Conservation (phyloP, 768 basidiomycete species). For the Naganishia friedmannii region DNA sequence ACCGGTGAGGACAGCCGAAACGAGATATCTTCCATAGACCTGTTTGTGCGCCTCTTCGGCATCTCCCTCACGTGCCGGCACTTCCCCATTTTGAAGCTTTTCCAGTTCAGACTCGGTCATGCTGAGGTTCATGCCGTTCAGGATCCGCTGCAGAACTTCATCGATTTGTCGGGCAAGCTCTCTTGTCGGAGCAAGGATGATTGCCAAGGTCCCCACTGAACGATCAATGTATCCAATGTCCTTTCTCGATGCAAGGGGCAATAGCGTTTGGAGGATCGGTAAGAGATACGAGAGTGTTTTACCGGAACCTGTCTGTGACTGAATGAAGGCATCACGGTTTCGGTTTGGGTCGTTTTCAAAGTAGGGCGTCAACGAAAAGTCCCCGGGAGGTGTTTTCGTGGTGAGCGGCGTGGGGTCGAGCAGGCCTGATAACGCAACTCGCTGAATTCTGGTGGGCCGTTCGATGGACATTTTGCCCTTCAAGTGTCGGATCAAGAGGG, state of each 20-base stretch:
- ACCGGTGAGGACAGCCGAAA: constrained; percentile 86
- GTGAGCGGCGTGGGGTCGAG: constrained; percentile 54
- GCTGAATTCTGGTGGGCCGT: constrained; percentile 87
- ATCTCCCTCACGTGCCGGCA: background rate
- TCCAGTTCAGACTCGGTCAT: constrained; percentile 22
- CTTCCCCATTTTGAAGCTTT: constrained; percentile 31
- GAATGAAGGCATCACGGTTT: constrained; percentile 77
- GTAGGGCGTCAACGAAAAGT: constrained; percentile 16
- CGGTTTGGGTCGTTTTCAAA: constrained; percentile 46
- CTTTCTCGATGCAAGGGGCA: constrained; percentile 60
- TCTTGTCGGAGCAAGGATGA: constrained; percentile 90
- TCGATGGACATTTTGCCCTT: constrained; percentile 72
- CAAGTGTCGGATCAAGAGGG: constrained; percentile 74
- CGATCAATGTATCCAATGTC: constrained; percentile 78
- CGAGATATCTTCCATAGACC: constrained; percentile 72
- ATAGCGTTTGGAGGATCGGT: constrained; percentile 89
- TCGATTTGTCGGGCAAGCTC: constrained; percentile 96
- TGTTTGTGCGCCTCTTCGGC: constrained; percentile 36
- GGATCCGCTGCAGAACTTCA: constrained; percentile 80
- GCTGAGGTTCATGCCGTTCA: constrained; percentile 58
- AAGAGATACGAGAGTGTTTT: constrained; percentile 91
- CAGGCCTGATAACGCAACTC: constrained; percentile 66
- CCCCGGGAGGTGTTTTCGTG: constrained; percentile 30
- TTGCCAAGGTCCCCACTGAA: constrained; percentile 87
- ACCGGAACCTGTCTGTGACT: constrained; percentile 95